These are phyloP conservation scores for Hyphopichia pseudoburtonii DNA, from an alignment of 1,139 yeast species.

Conservation along the genomic window DNA sequence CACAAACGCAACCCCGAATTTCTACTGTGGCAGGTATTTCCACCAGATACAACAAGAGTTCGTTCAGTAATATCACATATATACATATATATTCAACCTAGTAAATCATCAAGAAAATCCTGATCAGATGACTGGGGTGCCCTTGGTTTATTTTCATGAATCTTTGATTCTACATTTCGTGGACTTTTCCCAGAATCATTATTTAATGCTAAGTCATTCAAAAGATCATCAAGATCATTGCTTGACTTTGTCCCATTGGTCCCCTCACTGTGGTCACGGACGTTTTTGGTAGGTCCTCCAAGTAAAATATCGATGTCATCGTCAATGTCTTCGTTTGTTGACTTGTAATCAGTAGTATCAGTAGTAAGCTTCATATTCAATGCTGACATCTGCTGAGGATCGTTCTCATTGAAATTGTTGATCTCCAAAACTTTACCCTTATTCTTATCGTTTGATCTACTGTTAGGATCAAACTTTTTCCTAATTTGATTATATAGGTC, in stretches of 20 bases:
- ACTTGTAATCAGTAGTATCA: slow-evolving; percentile 2
- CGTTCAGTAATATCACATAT: no score
- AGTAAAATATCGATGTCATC: slow-evolving; percentile 17
- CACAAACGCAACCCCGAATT: no score
- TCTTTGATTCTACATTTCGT: no score
- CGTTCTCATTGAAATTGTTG: slow-evolving; percentile 30
- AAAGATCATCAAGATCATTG: neutral
- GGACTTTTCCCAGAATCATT: no score
- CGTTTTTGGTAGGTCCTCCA: slow-evolving; percentile 8
- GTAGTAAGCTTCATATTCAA: slow-evolving; percentile 25
- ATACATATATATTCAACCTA: slow-evolving; percentile 2
- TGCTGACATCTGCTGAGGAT: slow-evolving; percentile 22
- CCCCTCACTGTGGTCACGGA: neutral
- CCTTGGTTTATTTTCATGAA: no score
- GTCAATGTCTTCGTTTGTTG: slow-evolving; percentile 17
- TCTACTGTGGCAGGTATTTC: neutral
- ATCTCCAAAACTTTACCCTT: slow-evolving; percentile 34
- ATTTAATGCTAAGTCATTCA: neutral
- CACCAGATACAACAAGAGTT: neutral
- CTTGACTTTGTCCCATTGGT: no score
- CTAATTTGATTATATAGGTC: slow-evolving; percentile 31
- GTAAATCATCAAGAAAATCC: slow-evolving; percentile 7
- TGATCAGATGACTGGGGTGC: slow-evolving; percentile 4
- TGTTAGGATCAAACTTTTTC: slow-evolving; percentile 21
- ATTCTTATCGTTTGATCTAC: slow-evolving; percentile 4